A percentile compares a stretch with the other conserved stretches of the same genome.
Evolutionary conservation across 768 basidiomycete genomes (phyloP).

Genomic region (Royoungia palumana): DNA sequence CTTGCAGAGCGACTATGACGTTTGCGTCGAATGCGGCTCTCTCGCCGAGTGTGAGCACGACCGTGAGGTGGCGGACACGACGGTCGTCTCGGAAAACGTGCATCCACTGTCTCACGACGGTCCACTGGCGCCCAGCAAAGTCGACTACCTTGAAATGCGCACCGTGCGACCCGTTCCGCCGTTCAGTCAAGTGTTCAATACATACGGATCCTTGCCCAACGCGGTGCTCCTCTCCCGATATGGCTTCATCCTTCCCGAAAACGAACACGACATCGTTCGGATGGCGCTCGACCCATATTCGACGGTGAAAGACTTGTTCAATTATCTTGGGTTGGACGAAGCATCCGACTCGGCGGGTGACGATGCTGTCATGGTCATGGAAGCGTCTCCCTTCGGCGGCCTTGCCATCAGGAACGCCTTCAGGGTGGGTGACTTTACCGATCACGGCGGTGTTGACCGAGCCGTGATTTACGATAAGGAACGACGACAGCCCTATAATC

Average conservation of each 20-base stretch:
- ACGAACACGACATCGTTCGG: constrained; percentile 59
- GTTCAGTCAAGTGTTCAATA: constrained; percentile 66
- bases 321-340: constrained; percentile 9
- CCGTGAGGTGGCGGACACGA: constrained; percentile 20
- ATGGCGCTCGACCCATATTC: constrained; percentile 26
- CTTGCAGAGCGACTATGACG: constrained; percentile 65
- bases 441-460: constrained; percentile 23
- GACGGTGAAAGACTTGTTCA: constrained; percentile 11
- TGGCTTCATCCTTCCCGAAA: constrained; percentile 72
- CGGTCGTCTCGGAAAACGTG: neutral
- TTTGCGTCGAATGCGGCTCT: constrained; percentile 71
- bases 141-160: constrained; percentile 65
- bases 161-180: constrained; percentile 49
- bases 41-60: constrained; percentile 69
- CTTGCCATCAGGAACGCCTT: constrained; percentile 23
- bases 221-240: constrained; percentile 65
- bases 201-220: constrained; percentile 68
- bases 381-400: constrained; percentile 4
- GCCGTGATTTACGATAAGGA: constrained; percentile 22
- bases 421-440: constrained; percentile 22
- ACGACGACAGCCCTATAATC: constrained; percentile 10
- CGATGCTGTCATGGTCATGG: constrained; percentile 22
- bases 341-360: constrained; percentile 1
- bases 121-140: constrained; percentile 15
- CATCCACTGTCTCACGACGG: constrained; percentile 14